A percentile compares a stretch with the other conserved stretches of the same genome.
These are phyloP conservation scores for Podaxis carcinomalis DNA, from an alignment of 768 basidiomycete genomes.

Conservation along the genomic window DNA sequence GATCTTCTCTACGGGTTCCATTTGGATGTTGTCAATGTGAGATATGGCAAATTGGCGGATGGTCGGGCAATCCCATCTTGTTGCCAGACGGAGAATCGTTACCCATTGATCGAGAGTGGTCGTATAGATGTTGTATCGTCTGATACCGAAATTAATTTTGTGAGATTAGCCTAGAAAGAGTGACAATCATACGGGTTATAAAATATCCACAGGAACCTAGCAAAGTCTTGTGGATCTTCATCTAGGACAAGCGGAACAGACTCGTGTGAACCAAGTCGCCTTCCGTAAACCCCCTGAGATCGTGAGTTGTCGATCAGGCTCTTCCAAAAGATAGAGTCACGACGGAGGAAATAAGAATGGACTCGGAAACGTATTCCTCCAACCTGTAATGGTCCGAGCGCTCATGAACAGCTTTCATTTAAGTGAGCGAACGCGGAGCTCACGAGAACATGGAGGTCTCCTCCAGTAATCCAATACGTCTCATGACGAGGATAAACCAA, in stretches of 20 bases:
- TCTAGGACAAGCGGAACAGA: neutral
- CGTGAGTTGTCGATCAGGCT: neutral
- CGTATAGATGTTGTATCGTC: conserved; percentile 50
- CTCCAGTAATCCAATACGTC: neutral
- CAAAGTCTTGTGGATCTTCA: conserved; percentile 1
- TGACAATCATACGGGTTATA: neutral
- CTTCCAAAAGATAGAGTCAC: neutral
- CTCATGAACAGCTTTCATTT: too few species aligned
- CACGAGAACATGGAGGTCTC: neutral
- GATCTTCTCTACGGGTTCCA: neutral
- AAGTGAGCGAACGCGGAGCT: neutral
- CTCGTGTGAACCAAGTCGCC: neutral
- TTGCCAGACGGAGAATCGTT: conserved; percentile 46
- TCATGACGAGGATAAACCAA: too few species aligned
- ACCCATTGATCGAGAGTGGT: conserved; percentile 49
- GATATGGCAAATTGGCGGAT: conserved; percentile 45
- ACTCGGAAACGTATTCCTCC: neutral
- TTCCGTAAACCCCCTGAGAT: neutral
- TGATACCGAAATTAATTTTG: conserved; percentile 17
- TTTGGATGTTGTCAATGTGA: neutral
- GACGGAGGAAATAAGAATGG: neutral
- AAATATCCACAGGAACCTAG: neutral
- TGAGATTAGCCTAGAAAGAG: neutral
- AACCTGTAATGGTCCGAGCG: too few species aligned
- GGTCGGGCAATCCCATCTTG: conserved; percentile 49